phyloP scores from a whole-genome alignment of 352 stramenopile species.

The Globisporangium ultimum region DNA sequence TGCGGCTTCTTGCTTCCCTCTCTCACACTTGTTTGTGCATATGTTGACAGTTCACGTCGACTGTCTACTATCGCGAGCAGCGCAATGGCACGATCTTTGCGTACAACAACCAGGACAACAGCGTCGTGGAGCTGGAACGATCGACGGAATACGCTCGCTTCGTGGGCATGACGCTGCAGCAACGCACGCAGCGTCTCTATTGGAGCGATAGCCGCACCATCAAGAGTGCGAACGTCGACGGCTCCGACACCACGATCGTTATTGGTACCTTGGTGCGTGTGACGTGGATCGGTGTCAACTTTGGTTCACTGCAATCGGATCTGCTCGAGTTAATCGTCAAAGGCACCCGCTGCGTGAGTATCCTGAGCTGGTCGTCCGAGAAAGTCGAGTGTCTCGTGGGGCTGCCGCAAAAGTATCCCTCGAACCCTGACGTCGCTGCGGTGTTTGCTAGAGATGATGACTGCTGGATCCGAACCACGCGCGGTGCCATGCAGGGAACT shows the following conservation, averaged over 20 bases:
- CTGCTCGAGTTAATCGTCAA: slow-evolving; percentile 38
- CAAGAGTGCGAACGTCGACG: slow-evolving; percentile 20
- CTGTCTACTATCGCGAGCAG: slow-evolving; percentile 61
- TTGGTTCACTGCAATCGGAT: slow-evolving; percentile 26
- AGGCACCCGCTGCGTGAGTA: slow-evolving; percentile 34
- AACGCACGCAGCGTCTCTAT: slow-evolving; percentile 29
- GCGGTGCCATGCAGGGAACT: slow-evolving; percentile 31
- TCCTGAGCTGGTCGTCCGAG: slow-evolving; percentile 35
- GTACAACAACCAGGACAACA: slow-evolving; percentile 37
- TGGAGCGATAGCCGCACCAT: slow-evolving; percentile 61
- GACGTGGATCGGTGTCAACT: slow-evolving; percentile 57
- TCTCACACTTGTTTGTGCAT: not conserved
- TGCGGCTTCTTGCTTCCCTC: not conserved
- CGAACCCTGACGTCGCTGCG: not conserved
- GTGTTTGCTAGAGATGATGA: slow-evolving; percentile 28
- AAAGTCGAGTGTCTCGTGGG: slow-evolving; percentile 58
- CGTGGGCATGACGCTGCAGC: slow-evolving; percentile 40
- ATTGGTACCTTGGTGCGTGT: slow-evolving; percentile 41
- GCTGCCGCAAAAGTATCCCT: slow-evolving; percentile 24
- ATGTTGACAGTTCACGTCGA: slow-evolving; percentile 29
- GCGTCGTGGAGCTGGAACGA: slow-evolving; percentile 27
- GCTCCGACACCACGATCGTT: slow-evolving; percentile 14
- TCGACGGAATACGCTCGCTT: slow-evolving; percentile 41
- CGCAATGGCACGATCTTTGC: slow-evolving; percentile 51
- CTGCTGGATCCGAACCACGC: slow-evolving; percentile 31